A percentile compares a stretch with the other conserved stretches of the same genome.
Evolutionary conservation across 345 rosid genomes (phyloP).

Genomic region (Aquilaria yunnanensis): DNA sequence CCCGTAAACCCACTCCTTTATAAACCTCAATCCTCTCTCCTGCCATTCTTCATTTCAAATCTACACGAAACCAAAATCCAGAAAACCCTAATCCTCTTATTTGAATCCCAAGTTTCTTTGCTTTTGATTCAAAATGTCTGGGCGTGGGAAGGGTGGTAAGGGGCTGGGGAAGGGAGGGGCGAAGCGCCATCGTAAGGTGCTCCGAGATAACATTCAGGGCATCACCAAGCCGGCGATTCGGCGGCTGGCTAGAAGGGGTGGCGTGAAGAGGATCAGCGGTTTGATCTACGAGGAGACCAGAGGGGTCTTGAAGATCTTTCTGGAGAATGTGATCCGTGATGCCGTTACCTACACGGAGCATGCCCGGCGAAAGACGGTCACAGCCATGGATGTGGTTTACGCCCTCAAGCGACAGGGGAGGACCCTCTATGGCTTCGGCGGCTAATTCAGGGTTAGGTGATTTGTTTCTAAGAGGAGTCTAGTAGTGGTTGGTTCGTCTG

Average conservation of each 20-base stretch:
- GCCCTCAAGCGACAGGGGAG: slow-evolving; percentile 35
- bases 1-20: neutral
- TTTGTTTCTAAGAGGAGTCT: neutral
- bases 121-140: slow-evolving; percentile 19
- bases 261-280: slow-evolving; percentile 34
- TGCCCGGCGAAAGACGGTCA: slow-evolving; percentile 31
- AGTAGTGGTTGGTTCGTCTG: neutral
- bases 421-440: slow-evolving; percentile 34
- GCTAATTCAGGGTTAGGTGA: slow-evolving; percentile 11
- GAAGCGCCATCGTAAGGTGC: slow-evolving; percentile 35
- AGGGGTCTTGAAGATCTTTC: slow-evolving; percentile 30
- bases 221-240: slow-evolving; percentile 38
- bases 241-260: slow-evolving; percentile 33
- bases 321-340: slow-evolving; percentile 35
- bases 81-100: neutral
- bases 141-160: slow-evolving; percentile 39
- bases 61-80: neutral
- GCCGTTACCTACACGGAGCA: slow-evolving; percentile 38
- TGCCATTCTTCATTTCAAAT: neutral
- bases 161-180: slow-evolving; percentile 44
- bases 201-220: slow-evolving; percentile 32
- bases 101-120: neutral
- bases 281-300: slow-evolving; percentile 34
- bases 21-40: neutral
- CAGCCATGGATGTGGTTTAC: slow-evolving; percentile 41